Conservation (phyloP, 495 filamentous ascomycete species). For the Xylaria acuta region DNA sequence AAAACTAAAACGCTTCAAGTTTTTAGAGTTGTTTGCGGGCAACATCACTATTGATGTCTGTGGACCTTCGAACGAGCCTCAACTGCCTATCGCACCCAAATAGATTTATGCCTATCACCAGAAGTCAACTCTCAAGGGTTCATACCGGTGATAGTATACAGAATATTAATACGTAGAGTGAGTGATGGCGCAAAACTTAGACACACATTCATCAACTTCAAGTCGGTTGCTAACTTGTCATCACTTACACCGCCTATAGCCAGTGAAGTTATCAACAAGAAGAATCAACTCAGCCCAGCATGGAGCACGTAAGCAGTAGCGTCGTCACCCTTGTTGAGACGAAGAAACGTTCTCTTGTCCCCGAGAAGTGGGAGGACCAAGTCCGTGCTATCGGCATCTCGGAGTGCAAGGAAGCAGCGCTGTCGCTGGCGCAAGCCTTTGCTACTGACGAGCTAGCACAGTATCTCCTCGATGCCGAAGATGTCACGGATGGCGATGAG, state of each 20-base stretch:
- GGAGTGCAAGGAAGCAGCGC: constrained; percentile 70
- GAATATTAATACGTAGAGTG: constrained; percentile 53
- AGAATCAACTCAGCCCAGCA: constrained; percentile 36
- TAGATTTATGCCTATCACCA: constrained; percentile 74
- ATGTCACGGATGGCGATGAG: constrained; percentile 63
- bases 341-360: constrained; percentile 56
- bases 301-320: constrained; percentile 49
- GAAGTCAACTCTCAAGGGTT: constrained; percentile 72
- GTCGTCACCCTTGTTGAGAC: constrained; percentile 47
- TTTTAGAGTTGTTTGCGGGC: constrained; percentile 32
- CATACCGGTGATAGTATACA: constrained; percentile 72
- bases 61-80: constrained; percentile 71
- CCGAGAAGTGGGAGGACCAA: constrained; percentile 51
- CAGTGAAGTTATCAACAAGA: constrained; percentile 24
- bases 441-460: constrained; percentile 72
- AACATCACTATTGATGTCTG: constrained; percentile 72
- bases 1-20: constrained; percentile 28
- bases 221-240: background rate
- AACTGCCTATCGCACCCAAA: constrained; percentile 72
- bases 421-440: constrained; percentile 76
- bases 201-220: background rate
- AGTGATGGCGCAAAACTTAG: constrained; percentile 18
- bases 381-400: constrained; percentile 65
- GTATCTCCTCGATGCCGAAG: constrained; percentile 74
- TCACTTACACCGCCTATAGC: constrained; percentile 1